Base-by-base conservation (phyloP, 371 early-diverging fungal species). In the Mortierella sp. region DNA sequence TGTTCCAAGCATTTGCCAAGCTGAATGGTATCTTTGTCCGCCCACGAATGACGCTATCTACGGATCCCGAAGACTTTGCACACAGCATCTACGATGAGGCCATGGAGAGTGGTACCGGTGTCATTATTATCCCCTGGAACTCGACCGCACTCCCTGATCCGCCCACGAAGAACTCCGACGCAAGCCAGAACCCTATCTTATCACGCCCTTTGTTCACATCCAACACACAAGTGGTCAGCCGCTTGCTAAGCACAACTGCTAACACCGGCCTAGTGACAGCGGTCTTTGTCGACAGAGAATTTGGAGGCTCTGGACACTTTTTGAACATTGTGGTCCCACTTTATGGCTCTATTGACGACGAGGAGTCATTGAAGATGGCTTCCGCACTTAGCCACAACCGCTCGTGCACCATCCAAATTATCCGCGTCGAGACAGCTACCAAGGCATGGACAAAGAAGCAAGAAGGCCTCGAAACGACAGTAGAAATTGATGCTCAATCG, bases 1-100 rank as follows among this genome's bases (percentile, higher is more conserved):
- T 93, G 39, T 85, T 95, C 67, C 83, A 91, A 14, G 90, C 95
- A 0, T 94, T 93, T 80, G 89, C 89, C n/a, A 86, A 82, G n/a
- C 81, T 94, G 21, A 88, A 88, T 61, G 79, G 85, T 6, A 82
- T 94, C 49, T 67, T 72, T 0, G 73, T 86, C 34, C 61, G 80
- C 4, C 69, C 84, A 12, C 63, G 69, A 6, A 69, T 89, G 65
- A 57, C 70, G 12, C 57, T 85, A 21, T 73, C 79, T 8, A 78
- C 83, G 12, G 76, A 76, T 39, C 76, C 80, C 6, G 82, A 83
- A 39, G 85, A 85, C 50, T 90, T 89, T 71, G 85, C 86, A 16
- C 79, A 81, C 19, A 83, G 81, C 54, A 82, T 90, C 40, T 63
- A 79, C 0, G 81, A 79, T 17, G 79, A 85, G 39, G 84, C 88